Base-by-base conservation (phyloP, 352 stramenopile species). In the Globisporangium paroecandrum region DNA sequence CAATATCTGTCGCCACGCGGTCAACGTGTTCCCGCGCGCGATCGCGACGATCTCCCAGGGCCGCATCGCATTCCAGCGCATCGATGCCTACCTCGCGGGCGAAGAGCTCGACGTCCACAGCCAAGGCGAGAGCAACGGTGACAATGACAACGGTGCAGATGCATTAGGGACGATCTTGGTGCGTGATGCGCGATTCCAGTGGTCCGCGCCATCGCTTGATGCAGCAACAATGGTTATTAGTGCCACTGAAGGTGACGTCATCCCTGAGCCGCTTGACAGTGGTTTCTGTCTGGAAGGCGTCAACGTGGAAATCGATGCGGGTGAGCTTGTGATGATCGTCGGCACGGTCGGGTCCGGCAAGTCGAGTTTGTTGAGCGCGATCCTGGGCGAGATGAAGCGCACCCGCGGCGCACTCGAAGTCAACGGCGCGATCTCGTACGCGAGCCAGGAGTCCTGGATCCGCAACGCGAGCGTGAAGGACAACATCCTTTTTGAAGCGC, bases 391-490 rank as follows among this genome's bases (percentile, higher is more conserved):
- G 55, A 89, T 89, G 80, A 51, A 63, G 6, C 66, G 58, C 12
- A 68, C 62, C 2, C 58, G 53, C 2, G 77, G 80, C 22, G 46
- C 62, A 0, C 56, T 81, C 7, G 36, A 56, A 0, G 66, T 89
- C 4, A 43, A 47, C 6, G 82, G 80, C 0, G 59, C 64, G 0
- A 38, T 90, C 0, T 82, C 93, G 22, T 98, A 97, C 73, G 91
- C 84, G 34, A 83, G 84, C 25, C 96, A 99, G 77, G 79, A 95
- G 41, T 75, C 92, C 6, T 99, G 91, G 89, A 98, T 98, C 65
- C 76, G 95, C 12, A 97, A 98, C 69, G 71, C 80, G 12, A 97
- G 87, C 34, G 66, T 99, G 8, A 69, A 77, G 15, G 84, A 98
- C 3, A 98, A 98, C 69, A 98, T 98, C 58, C 72, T 98, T 8